Conservation (phyloP, 495 filamentous ascomycete species). For the Pyrenopolyporus hunteri region DNA sequence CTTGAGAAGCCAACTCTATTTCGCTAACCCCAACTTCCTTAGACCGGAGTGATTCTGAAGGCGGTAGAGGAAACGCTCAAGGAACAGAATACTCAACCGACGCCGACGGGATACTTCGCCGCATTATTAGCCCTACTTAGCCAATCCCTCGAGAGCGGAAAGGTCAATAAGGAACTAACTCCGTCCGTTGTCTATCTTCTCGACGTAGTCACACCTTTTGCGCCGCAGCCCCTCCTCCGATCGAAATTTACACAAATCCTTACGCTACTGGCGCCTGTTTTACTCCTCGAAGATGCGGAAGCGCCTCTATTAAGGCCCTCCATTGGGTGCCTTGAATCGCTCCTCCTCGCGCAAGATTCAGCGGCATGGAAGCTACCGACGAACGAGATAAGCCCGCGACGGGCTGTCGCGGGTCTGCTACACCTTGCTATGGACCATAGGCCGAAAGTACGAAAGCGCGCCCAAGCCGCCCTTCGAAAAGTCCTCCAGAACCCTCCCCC, state of each 20-base stretch:
- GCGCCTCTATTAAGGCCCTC: constrained; percentile 84
- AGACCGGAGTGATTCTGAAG: constrained; percentile 87
- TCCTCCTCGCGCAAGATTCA: constrained; percentile 86
- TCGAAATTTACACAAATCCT: constrained; percentile 95
- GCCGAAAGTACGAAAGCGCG: constrained; percentile 93
- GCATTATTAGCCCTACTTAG: constrained; percentile 88
- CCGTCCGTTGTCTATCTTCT: constrained; percentile 94
- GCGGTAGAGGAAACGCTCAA: constrained; percentile 91
- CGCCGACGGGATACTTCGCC: constrained; percentile 92
- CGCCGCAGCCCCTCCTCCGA: constrained; percentile 82
- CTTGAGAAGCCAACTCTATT: neutral
- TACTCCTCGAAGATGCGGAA: constrained; percentile 81
- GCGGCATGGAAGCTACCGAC: constrained; percentile 85
- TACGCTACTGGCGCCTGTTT: constrained; percentile 78
- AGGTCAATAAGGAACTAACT: constrained; percentile 81
- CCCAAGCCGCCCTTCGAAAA: constrained; percentile 85
- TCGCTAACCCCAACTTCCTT: constrained; percentile 18
- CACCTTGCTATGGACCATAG: constrained; percentile 83
- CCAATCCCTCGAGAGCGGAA: constrained; percentile 68
- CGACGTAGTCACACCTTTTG: constrained; percentile 82
- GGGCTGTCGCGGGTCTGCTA: constrained; percentile 86
- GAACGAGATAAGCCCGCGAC: constrained; percentile 82
- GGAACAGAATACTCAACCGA: constrained; percentile 80
- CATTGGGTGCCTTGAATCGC: constrained; percentile 89
- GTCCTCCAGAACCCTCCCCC: constrained; percentile 84